Evolutionary conservation across 2,329 filamentous ascomycete species (phyloP), one percentile per base, ranked within the genome.

Genomic region (Paraphoma chrysanthemicola): DNA sequence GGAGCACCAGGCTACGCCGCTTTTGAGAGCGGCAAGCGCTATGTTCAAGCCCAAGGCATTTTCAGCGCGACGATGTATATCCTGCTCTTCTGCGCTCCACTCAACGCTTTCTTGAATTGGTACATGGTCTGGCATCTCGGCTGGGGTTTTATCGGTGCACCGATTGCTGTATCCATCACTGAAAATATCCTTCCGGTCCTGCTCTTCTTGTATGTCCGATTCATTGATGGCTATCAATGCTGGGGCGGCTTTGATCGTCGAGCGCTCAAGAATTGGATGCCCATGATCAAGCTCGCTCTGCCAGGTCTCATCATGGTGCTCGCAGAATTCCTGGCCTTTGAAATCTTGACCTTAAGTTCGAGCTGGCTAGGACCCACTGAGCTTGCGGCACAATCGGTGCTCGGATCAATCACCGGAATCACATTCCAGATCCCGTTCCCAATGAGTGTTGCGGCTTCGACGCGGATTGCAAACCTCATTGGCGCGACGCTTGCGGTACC

Each of bases 371-470:
- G 90, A 14, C 87, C 91, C 1, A 88, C 88, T 16, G 87, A 90
- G 59, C 85, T 98, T 1, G 94, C 94, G 0, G 93, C 95, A 0
- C 93, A 99, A 76, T 93, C 90, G 33, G 88, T 97, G 12, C 81
- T 98, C 2, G 86, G 89, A 18, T 95, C 90, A 0, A 82, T 97
- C 44, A 88, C 89, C 0, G 87, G 88, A 9, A 86, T 96, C 23
- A 92, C 91, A 0, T 98, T 93, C 80, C 92, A 97, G 76, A 88
- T 98, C 47, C 93, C 94, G 0, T 98, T 98, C 79, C 91, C 94
- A 0, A 86, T 97, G 57, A 91, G 90, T 31, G 94, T 98, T 55
- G 93, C 94, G 2, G 88, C 90, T 0, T 94, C 90, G 11, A 98
- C 94, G 0, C 88, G 94, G 1, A 87, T 97, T 12, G 94, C 93